Conservation (phyloP, 2,329 filamentous ascomycete species). For the Verticillium nubilum region DNA sequence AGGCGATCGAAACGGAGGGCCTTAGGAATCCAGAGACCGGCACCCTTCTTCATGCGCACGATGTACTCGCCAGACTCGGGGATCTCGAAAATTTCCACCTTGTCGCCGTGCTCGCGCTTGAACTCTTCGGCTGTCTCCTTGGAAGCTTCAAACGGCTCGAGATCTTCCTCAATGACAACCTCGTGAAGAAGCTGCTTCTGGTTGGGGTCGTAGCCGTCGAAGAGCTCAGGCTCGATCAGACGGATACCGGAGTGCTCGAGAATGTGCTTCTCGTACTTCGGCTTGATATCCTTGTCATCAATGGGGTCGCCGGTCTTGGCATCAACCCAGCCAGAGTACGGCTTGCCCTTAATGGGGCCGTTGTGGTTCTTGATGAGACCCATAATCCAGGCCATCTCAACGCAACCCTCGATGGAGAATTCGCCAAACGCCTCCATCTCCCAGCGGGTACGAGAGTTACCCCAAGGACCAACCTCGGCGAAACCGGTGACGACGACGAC, state of each 20-base stretch:
- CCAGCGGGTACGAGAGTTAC: constrained; percentile 96
- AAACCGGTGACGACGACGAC: constrained; percentile 97
- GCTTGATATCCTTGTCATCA: constrained; percentile 96
- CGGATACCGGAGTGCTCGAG: constrained; percentile 96
- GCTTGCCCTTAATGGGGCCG: constrained; percentile 89
- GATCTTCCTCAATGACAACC: constrained; percentile 93
- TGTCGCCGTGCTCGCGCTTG: constrained; percentile 93
- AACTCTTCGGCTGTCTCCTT: constrained; percentile 98
- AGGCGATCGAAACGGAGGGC: constrained; percentile 95
- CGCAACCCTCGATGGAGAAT: constrained; percentile 95
- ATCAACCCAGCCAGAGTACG: constrained; percentile 96
- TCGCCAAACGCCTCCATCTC: constrained; percentile 98
- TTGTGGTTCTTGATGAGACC: constrained; percentile 99
- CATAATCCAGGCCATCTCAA: constrained; percentile 99
- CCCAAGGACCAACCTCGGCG: constrained; percentile 93
- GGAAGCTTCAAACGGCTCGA: constrained; percentile 94
- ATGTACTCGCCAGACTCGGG: constrained; percentile 90
- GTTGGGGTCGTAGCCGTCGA: constrained; percentile 94
- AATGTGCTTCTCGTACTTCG: constrained; percentile 95
- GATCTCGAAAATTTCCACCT: constrained; percentile 96
- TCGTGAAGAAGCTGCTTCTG: constrained; percentile 98
- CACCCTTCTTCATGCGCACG: constrained; percentile 91
- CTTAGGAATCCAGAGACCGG: constrained; percentile 92
- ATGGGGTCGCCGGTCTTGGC: constrained; percentile 91
- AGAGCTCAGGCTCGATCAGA: constrained; percentile 94